Percentiles rank a stretch among this genome's conserved stretches.
phyloP scores from a whole-genome alignment of 2,329 filamentous ascomycete genomes.

The Fusarium nematophilum region DNA sequence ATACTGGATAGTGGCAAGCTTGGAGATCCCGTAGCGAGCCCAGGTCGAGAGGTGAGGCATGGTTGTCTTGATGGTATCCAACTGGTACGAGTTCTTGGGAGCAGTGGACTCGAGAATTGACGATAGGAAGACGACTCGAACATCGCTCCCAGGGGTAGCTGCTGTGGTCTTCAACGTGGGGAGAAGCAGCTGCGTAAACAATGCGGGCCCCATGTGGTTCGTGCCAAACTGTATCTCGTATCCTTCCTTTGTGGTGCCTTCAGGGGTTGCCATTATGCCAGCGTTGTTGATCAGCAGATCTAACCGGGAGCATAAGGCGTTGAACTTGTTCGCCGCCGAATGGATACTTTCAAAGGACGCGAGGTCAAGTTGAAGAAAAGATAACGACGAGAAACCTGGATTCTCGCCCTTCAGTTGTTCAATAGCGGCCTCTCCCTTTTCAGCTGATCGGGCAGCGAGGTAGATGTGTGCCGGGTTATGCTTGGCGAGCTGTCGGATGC shows the following conservation, averaged over 20 bases:
- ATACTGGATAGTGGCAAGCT: conserved; percentile 5
- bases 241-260: conserved; percentile 46
- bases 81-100: conserved; percentile 41
- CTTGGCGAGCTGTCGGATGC: conserved; percentile 14
- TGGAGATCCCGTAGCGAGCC: neutral
- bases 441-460: conserved; percentile 48
- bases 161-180: conserved; percentile 46
- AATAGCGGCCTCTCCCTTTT: too few species aligned
- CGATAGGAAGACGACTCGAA: conserved; percentile 45
- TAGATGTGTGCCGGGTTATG: conserved; percentile 20
- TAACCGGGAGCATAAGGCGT: conserved; percentile 49
- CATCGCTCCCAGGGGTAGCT: conserved; percentile 37
- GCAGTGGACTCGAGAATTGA: conserved; percentile 40
- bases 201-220: conserved; percentile 63
- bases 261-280: conserved; percentile 11
- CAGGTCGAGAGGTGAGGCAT: neutral
- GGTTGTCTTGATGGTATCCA: conserved; percentile 42
- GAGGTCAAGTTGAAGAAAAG: conserved; percentile 58
- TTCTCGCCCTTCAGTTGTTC: too few species aligned
- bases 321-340: conserved; percentile 50
- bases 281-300: conserved; percentile 38
- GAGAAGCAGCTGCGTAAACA: conserved; percentile 54
- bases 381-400: too few species aligned
- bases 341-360: conserved; percentile 55
- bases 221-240: conserved; percentile 62